Evolutionary conservation across 257 asterid genomes (phyloP).

Genomic region (Phtheirospermum japonicum): DNA sequence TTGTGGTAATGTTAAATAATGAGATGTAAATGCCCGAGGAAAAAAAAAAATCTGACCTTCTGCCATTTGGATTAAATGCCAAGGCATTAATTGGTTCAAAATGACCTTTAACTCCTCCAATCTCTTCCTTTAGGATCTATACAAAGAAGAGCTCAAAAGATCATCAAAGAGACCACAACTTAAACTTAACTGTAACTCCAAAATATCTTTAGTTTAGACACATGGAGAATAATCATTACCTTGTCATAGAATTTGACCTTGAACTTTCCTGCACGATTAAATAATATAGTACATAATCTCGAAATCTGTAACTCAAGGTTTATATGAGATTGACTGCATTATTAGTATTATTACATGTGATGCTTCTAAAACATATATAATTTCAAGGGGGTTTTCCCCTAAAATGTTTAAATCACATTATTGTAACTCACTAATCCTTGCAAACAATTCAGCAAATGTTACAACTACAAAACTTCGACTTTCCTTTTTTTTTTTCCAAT

Average conservation of each 20-base stretch:
- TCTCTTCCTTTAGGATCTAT: slow-evolving; percentile 82
- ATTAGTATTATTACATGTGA: too few species aligned
- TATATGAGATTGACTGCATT: too few species aligned
- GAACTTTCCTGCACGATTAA: slow-evolving; percentile 93
- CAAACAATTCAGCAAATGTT: too few species aligned
- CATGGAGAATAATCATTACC: slow-evolving; percentile 39
- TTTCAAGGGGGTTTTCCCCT: too few species aligned
- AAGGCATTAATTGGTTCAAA: slow-evolving; percentile 94
- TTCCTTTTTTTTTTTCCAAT: too few species aligned
- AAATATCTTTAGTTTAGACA: slow-evolving; percentile 6
- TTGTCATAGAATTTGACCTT: slow-evolving; percentile 90
- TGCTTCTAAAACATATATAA: too few species aligned
- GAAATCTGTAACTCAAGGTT: too few species aligned
- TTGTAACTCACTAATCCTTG: too few species aligned
- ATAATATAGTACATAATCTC: too few species aligned
- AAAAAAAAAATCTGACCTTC: slow-evolving; percentile 47
- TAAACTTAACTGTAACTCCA: not conserved
- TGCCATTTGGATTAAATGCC: slow-evolving; percentile 95
- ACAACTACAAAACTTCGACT: too few species aligned
- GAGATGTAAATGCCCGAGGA: not conserved
- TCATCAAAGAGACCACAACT: not conserved
- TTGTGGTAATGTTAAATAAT: not conserved
- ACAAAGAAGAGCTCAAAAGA: slow-evolving; percentile 25
- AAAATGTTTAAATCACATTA: too few species aligned
- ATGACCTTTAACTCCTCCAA: slow-evolving; percentile 93